A percentile compares a stretch with the other conserved stretches of the same genome.
Conservation (phyloP, 192 early-diverging fungal genomes). For the Backusella westeae region DNA sequence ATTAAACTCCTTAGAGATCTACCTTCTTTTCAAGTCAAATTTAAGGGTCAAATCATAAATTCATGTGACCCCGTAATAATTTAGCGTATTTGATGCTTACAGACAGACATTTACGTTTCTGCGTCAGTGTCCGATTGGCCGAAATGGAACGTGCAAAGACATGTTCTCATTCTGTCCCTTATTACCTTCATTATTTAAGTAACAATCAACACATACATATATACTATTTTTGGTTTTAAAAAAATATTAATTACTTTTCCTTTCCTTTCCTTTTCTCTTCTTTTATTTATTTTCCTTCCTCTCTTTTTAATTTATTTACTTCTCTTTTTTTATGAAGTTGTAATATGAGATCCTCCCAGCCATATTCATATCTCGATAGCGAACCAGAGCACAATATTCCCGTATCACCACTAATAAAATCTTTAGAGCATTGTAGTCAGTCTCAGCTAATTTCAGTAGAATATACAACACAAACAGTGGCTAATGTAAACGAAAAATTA, state of each 20-base stretch:
- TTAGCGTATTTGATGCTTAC: neutral
- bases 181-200: neutral
- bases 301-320: neutral
- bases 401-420: too few relatives aligned
- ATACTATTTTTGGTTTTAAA: neutral
- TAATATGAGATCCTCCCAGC: neutral
- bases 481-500: conserved; percentile 8
- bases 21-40: neutral
- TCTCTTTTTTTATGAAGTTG: neutral
- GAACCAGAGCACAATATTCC: neutral
- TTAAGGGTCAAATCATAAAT: neutral
- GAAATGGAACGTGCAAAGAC: neutral
- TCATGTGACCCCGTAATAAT: neutral
- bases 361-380: neutral
- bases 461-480: neutral
- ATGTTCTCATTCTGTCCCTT: neutral
- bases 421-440: neutral
- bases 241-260: neutral
- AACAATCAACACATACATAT: neutral
- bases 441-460: neutral
- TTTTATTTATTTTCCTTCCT: neutral
- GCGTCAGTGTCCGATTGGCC: conserved; percentile 20
- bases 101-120: neutral
- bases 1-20: neutral
- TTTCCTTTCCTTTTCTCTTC: neutral